These are phyloP conservation scores for Aspergillus melleus DNA, from an alignment of 2,329 filamentous ascomycete species.

Conservation along the genomic window DNA sequence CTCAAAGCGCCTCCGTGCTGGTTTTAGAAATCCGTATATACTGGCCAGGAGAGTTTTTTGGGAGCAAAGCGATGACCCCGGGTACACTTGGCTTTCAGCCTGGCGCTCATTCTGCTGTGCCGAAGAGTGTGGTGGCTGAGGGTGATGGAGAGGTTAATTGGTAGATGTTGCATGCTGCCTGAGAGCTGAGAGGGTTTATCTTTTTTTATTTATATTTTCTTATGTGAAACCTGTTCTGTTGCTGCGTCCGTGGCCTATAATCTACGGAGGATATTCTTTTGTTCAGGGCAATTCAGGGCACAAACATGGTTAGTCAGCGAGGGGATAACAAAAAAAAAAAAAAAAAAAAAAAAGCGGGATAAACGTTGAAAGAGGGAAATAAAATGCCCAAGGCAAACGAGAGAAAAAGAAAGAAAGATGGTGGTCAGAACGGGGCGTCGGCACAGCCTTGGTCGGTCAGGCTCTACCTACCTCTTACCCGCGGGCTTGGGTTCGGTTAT, in stretches of 20 bases:
- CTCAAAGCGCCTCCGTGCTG: too few relatives aligned
- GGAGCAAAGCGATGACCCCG: background rate
- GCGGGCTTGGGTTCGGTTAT: background rate
- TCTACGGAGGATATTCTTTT: background rate
- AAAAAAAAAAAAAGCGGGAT: background rate
- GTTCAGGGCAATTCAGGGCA: background rate
- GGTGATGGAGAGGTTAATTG: background rate
- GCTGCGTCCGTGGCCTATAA: background rate
- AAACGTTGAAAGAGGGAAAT: background rate
- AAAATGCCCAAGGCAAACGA: background rate
- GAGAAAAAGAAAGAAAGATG: background rate
- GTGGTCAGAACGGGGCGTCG: constrained; percentile 8
- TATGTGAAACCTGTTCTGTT: background rate
- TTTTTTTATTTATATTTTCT: background rate
- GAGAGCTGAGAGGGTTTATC: too few relatives aligned
- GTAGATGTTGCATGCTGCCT: background rate
- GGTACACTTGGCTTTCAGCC: background rate
- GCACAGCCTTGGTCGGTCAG: background rate
- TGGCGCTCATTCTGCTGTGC: background rate
- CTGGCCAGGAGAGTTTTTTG: background rate
- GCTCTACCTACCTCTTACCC: background rate
- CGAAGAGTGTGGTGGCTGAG: background rate
- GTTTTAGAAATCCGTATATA: background rate
- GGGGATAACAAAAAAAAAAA: background rate
- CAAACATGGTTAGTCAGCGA: background rate